Percentiles rank a stretch among this genome's conserved stretches.
Conservation (phyloP, 208 protist species). For the Herpetomonas samuelpessoai region DNA sequence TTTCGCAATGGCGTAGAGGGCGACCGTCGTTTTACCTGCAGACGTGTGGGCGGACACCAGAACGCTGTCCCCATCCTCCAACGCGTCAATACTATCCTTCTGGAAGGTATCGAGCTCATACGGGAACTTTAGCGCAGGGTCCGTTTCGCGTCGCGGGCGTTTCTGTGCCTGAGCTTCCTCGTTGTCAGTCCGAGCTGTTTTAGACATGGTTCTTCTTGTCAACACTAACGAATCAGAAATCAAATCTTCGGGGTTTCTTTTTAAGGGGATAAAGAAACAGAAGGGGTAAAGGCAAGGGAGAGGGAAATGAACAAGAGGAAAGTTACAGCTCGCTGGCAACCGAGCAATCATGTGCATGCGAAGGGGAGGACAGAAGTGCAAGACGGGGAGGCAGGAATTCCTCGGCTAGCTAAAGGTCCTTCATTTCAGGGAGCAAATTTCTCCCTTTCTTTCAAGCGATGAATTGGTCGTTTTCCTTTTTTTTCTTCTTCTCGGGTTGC, state of each 20-base stretch:
- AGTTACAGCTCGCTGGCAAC: background rate
- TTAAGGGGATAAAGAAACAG: background rate
- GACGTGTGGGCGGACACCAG: constrained; percentile 99
- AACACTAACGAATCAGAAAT: too few species aligned
- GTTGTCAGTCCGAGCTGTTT: constrained; percentile 14
- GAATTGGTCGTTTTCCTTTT: background rate
- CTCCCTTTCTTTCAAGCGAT: too few species aligned
- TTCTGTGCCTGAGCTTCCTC: constrained; percentile 38
- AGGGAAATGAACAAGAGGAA: background rate
- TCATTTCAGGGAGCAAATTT: too few species aligned
- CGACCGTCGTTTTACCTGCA: constrained; percentile 99
- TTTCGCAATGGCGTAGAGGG: constrained; percentile 99
- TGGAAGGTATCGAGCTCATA: constrained; percentile 97
- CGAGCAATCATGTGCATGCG: background rate
- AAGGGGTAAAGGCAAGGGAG: background rate
- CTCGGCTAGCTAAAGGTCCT: too few species aligned
- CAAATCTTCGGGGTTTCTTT: too few species aligned
- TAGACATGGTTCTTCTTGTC: too few species aligned
- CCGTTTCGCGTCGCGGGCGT: constrained; percentile 56
- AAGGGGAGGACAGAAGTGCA: too few species aligned
- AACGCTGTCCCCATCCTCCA: constrained; percentile 97
- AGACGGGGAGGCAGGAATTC: too few species aligned
- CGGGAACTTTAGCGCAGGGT: constrained; percentile 92
- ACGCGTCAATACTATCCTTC: constrained; percentile 89
- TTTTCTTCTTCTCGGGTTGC: background rate